Evolutionary conservation across 768 basidiomycete genomes (phyloP).

Genomic region (Boletus rex-veris): DNA sequence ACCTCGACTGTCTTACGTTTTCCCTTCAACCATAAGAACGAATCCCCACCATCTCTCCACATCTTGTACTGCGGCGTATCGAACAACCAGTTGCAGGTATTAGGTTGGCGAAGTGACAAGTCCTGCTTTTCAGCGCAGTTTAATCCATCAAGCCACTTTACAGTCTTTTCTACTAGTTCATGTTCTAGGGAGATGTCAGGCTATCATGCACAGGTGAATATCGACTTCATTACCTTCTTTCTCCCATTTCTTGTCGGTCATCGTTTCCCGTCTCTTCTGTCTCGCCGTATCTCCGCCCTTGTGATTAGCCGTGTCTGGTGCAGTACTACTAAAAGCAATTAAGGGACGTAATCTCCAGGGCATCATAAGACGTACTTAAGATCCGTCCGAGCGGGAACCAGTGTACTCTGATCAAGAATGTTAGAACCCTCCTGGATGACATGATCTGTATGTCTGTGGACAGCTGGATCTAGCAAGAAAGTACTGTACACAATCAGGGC

Average conservation of each 20-base stretch:
- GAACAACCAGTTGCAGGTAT: conserved; percentile 3
- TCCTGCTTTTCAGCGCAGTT: not conserved
- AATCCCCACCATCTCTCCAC: not conserved
- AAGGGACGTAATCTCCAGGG: too few species aligned
- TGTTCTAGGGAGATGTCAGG: not conserved
- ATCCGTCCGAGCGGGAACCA: too few species aligned
- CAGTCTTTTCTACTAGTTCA: not conserved
- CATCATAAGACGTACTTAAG: not conserved
- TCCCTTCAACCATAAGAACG: not conserved
- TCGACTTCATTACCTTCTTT: not conserved
- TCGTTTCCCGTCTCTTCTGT: too few species aligned
- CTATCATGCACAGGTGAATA: too few species aligned
- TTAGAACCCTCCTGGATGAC: too few species aligned
- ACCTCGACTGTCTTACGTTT: not conserved
- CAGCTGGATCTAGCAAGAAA: too few species aligned
- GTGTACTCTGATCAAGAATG: too few species aligned
- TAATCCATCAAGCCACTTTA: not conserved
- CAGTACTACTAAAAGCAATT: not conserved
- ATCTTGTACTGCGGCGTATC: not conserved
- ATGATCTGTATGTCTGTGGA: too few species aligned
- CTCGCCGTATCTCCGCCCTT: too few species aligned
- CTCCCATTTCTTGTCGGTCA: not conserved
- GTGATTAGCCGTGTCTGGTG: not conserved
- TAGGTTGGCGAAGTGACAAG: not conserved
- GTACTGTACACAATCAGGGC: too few species aligned